Base-by-base conservation (phyloP, 2,329 filamentous ascomycete genomes). In the Chaetomium globosum region DNA sequence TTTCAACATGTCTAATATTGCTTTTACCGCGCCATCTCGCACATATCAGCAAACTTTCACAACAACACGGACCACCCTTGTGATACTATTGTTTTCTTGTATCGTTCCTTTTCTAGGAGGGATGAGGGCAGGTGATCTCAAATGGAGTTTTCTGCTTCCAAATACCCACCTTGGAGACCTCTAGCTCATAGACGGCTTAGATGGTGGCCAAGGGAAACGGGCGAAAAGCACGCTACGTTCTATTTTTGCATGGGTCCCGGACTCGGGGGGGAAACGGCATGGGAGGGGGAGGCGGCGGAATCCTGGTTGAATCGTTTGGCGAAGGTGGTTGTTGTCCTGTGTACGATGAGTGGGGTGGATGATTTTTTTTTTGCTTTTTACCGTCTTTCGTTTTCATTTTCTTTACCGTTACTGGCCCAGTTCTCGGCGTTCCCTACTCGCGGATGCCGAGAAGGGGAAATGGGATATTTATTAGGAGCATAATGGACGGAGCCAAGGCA, bases 231-330 rank as follows among this genome's bases (percentile, higher is more conserved):
- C 60, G 63, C 64, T 69, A 57, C 54, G 64, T 61, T 64, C 21
- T 36, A n/a, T 36, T 67, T 69, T 71, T 70, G 71, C 71, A 70
- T 71, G 65, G 68, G 65, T 66, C 69, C 66, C 67, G 71, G 69
- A 62, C 69, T 56, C 36, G 65, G 65, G 65, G 61, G 67, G 69
- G 66, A 63, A 64, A 66, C 23, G 71, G 67, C 69, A 70, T 71
- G 65, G 52, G 49, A 61, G 56, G 43, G 43, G 58, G 65, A 53
- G 59, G 43, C 61, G 69, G 64, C 59, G 67, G 65, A 66, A 65
- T 67, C 33, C 51, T 61, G 66, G 65, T 68, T 60, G 65, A 65
- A 66, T 70, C 31, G 59, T 36, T 63, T 43, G 65, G 66, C 66
- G 63, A 64, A 63, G 68, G 58, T 43, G 68, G 67, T 57, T 57